Base-by-base conservation (phyloP, 352 stramenopile species). In the Pythium myriotylum region DNA sequence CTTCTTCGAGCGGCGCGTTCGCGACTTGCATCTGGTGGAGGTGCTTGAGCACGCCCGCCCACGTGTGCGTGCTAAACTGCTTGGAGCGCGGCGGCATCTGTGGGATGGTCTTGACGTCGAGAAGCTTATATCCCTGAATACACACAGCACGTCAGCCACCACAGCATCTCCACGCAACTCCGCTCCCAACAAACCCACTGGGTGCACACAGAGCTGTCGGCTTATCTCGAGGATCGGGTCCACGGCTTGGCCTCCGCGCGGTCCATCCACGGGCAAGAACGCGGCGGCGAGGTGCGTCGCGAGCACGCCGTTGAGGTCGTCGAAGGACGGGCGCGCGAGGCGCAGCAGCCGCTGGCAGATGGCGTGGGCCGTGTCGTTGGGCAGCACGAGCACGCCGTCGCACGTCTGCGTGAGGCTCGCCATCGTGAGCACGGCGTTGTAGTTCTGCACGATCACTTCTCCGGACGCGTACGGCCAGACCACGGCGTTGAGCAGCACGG, bases 391-490 rank as follows among this genome's bases (percentile, higher is more conserved):
- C 43, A 95, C 72, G 39, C 81, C 78, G 50, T 92, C 69, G 3
- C 72, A 55, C 22, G 63, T 75, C 13, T 82, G 70, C n/a, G 77
- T 65, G 19, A 97, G 79, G 35, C 83, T 78, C 22, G 88, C 86
- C 57, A 94, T 89, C 2, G 86, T 95, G 22, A 97, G 84, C 51
- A 95, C 65, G n/a, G 85, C 73, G 70, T 96, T 97, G 73, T 96
- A 96, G 65, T 94, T 94, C 60, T 97, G 89, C 41, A 96, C 84
- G 32, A 95, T 92, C 13, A 95, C 84, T 61, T 97, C 87, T 3
- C 89, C 89, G 16, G 82, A 78, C 14, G 72, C 65, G 59, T 96
- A 87, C n/a, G 88, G 88, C 83, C 86, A 94, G 55, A 96, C 84
- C 26, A 92, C 78, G 10, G 77, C 70, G 64, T 96, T 95, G 13